Percentiles rank a stretch among this genome's conserved stretches.
Conservation (phyloP, 495 filamentous ascomycete genomes). For the Sabuloglossum arenarium region DNA sequence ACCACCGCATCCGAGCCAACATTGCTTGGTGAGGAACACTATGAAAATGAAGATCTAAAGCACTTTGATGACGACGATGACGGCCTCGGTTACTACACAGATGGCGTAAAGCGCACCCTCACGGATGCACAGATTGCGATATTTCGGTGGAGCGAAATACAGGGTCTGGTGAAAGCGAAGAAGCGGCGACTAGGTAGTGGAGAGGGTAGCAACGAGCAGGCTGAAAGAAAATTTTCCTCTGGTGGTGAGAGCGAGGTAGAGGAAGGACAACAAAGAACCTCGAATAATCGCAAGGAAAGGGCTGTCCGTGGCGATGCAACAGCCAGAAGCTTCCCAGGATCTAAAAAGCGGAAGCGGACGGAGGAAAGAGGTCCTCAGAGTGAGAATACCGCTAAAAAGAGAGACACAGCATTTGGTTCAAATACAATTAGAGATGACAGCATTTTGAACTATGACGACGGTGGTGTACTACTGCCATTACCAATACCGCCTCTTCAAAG, state of each 20-base stretch:
- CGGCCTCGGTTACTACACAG: conserved; percentile 67
- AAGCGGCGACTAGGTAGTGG: neutral
- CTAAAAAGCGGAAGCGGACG: neutral
- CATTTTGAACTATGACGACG: neutral
- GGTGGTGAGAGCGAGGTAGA: neutral
- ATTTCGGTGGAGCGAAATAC: conserved; percentile 77
- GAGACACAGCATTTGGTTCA: neutral
- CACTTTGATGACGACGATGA: conserved; percentile 36
- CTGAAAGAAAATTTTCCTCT: neutral
- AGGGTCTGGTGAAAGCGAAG: conserved; percentile 39
- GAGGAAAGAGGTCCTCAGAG: neutral
- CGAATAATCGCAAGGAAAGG: neutral
- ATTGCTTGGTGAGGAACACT: neutral
- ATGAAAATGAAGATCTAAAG: conserved; percentile 7
- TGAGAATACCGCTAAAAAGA: neutral
- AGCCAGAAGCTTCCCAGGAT: neutral
- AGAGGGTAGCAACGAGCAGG: neutral
- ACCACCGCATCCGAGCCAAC: neutral
- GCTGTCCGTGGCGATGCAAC: neutral
- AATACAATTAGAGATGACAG: neutral
- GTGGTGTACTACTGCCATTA: too few species aligned
- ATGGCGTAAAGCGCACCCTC: conserved; percentile 76
- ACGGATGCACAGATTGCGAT: conserved; percentile 84
- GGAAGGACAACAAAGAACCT: neutral
- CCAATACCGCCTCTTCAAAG: neutral